These are phyloP conservation scores for Beauveria varroae DNA, from an alignment of 2,329 filamentous ascomycete genomes.

Conservation along the genomic window DNA sequence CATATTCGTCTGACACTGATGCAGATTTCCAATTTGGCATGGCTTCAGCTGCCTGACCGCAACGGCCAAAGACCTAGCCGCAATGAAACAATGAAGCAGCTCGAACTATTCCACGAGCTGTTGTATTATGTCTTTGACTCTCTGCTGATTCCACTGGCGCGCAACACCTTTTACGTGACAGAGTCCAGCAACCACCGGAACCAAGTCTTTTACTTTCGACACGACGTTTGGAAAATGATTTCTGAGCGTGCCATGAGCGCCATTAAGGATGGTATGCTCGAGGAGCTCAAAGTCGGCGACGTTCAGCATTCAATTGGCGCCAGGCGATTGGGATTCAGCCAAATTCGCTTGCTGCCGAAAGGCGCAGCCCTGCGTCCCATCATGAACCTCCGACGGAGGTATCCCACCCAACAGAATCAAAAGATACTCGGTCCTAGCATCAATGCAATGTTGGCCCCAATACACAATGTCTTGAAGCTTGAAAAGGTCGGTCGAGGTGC, in stretches of 20 bases:
- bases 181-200: constrained; percentile 78
- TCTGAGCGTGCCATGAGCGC: constrained; percentile 62
- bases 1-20: neutral
- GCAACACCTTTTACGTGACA: constrained; percentile 88
- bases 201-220: constrained; percentile 84
- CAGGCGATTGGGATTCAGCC: constrained; percentile 65
- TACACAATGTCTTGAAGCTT: constrained; percentile 68
- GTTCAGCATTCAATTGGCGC: constrained; percentile 52
- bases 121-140: constrained; percentile 93
- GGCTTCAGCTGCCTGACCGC: constrained; percentile 57
- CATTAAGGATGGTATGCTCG: constrained; percentile 68
- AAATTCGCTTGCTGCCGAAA: constrained; percentile 79
- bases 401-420: constrained; percentile 50
- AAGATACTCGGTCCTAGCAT: constrained; percentile 46
- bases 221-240: constrained; percentile 79
- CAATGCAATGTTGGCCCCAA: constrained; percentile 54
- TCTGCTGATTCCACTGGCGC: constrained; percentile 76
- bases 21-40: constrained; percentile 60
- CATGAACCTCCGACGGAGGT: constrained; percentile 70
- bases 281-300: constrained; percentile 57
- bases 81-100: constrained; percentile 67
- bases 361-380: constrained; percentile 69
- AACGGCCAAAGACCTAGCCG: constrained; percentile 51
- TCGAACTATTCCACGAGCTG: constrained; percentile 74
- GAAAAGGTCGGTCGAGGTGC: constrained; percentile 53